Evolutionary conservation across 2,329 filamentous ascomycete genomes (phyloP).

Genomic region (Daldinia sp.): DNA sequence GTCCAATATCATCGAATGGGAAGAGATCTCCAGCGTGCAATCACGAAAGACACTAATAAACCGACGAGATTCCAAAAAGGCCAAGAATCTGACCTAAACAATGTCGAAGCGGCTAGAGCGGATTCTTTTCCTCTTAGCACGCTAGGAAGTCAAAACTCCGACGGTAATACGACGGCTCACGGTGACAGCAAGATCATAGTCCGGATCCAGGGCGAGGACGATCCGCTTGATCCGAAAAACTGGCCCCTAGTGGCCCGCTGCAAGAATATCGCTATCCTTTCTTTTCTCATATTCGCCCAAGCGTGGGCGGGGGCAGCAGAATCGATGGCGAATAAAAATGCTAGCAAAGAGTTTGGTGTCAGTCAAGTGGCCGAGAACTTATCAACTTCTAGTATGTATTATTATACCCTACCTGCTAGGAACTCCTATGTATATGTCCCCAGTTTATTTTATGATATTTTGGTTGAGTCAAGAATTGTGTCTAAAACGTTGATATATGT

Average conservation of each 20-base stretch:
- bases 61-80: slow-evolving; percentile 2
- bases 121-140: not conserved
- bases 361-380: slow-evolving; percentile 58
- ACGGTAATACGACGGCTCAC: not conserved
- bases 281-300: slow-evolving; percentile 60
- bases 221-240: slow-evolving; percentile 60
- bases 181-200: slow-evolving; percentile 46
- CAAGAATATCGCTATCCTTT: slow-evolving; percentile 53
- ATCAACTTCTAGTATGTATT: slow-evolving; percentile 53
- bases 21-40: slow-evolving; percentile 9
- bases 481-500: not conserved
- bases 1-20: slow-evolving; percentile 22
- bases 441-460: no score
- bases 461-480: not conserved
- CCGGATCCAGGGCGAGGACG: slow-evolving; percentile 52
- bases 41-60: not conserved
- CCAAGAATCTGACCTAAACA: not conserved
- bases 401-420: not conserved
- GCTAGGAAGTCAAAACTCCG: slow-evolving; percentile 1
- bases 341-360: slow-evolving; percentile 57
- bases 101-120: slow-evolving; percentile 3
- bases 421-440: not conserved
- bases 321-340: slow-evolving; percentile 58
- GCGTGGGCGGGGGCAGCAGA: slow-evolving; percentile 63
- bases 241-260: slow-evolving; percentile 53